These are phyloP conservation scores for Senecio squalidus DNA, from an alignment of 140 eudicot genomes.

Conservation along the genomic window DNA sequence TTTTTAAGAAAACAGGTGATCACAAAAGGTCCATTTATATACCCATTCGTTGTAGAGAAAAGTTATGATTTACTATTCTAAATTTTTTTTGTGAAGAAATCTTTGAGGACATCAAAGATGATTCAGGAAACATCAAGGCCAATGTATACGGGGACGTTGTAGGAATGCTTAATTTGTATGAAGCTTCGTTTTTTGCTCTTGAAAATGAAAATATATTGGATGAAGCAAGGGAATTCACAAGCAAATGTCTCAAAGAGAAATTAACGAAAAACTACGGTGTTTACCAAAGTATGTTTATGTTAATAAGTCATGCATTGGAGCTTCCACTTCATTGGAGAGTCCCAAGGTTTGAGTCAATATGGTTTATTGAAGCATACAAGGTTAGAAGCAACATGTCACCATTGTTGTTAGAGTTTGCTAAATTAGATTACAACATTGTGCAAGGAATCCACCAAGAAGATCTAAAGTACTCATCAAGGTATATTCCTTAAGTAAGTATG, in stretches of 20 bases:
- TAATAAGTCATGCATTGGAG: slow-evolving; percentile 29
- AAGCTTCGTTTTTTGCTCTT: slow-evolving; percentile 35
- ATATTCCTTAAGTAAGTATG: not conserved
- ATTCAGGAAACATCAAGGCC: slow-evolving; percentile 22
- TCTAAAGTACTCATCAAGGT: slow-evolving; percentile 34
- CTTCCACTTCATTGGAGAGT: slow-evolving; percentile 33
- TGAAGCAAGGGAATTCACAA: slow-evolving; percentile 26
- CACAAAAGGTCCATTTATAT: too few species aligned
- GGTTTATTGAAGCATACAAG: slow-evolving; percentile 36
- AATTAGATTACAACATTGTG: slow-evolving; percentile 35
- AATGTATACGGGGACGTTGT: slow-evolving; percentile 14
- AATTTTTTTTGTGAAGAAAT: too few species aligned
- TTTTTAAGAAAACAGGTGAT: too few species aligned
- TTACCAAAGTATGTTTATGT: slow-evolving; percentile 8
- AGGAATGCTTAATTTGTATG: slow-evolving; percentile 35
- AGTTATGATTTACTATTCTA: not conserved
- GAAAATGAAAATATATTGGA: slow-evolving; percentile 27
- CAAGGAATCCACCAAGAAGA: slow-evolving; percentile 38
- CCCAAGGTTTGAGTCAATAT: slow-evolving; percentile 35
- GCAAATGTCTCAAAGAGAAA: slow-evolving; percentile 16
- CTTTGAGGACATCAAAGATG: slow-evolving; percentile 27
- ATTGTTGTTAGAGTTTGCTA: slow-evolving; percentile 29
- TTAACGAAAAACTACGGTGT: slow-evolving; percentile 8
- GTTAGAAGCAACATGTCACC: slow-evolving; percentile 12
- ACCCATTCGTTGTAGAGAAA: too few species aligned